Conservation (phyloP, 345 rosid species). For the Microcos paniculata region DNA sequence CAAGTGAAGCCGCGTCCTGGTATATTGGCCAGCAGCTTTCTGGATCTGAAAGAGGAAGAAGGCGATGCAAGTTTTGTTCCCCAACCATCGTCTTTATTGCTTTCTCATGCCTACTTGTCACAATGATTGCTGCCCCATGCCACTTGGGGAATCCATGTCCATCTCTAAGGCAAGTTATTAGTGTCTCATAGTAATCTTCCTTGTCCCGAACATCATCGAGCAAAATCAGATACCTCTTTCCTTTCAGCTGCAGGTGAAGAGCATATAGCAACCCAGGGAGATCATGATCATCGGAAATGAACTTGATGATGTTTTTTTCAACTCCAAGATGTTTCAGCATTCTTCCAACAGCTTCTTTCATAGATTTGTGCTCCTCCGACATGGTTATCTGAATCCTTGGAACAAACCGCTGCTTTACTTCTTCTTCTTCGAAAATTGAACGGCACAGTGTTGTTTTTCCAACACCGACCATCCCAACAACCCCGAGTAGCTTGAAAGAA, state of each 20-base stretch:
- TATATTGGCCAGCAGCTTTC: slow-evolving; percentile 39
- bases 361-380: slow-evolving; percentile 17
- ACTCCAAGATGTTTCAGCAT: slow-evolving; percentile 39
- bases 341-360: slow-evolving; percentile 25
- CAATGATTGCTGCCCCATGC: slow-evolving; percentile 46
- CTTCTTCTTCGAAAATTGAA: slow-evolving; percentile 22
- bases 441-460: slow-evolving; percentile 57
- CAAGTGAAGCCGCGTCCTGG: slow-evolving; percentile 13
- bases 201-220: slow-evolving; percentile 39
- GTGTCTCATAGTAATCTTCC: slow-evolving; percentile 28
- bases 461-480: slow-evolving; percentile 41
- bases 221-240: slow-evolving; percentile 53
- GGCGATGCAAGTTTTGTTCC: slow-evolving; percentile 32
- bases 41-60: slow-evolving; percentile 27
- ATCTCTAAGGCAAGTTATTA: slow-evolving; percentile 13
- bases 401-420: slow-evolving; percentile 26
- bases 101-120: slow-evolving; percentile 39
- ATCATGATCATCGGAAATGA: slow-evolving; percentile 1
- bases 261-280: slow-evolving; percentile 30
- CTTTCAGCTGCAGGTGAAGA: slow-evolving; percentile 36
- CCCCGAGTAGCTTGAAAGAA: slow-evolving; percentile 38
- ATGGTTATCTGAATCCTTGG: slow-evolving; percentile 52
- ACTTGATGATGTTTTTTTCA: slow-evolving; percentile 26
- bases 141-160: slow-evolving; percentile 51
- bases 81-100: slow-evolving; percentile 46